Conservation (phyloP, 1,139 yeast species). For the Torulaspora globosa region DNA sequence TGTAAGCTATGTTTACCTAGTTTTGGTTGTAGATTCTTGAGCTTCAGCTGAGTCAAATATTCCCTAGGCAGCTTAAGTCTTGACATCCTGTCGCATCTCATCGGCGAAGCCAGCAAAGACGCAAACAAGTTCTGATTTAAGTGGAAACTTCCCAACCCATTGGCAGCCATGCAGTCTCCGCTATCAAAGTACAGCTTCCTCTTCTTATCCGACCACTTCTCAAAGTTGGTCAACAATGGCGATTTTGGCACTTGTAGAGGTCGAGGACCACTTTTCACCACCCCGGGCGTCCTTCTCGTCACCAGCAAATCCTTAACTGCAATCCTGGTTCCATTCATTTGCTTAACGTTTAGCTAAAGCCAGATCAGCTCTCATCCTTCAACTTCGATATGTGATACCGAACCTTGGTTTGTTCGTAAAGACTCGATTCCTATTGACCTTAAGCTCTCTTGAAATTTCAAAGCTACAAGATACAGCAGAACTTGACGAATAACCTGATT, state of each 20-base stretch:
- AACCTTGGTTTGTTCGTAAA: neutral
- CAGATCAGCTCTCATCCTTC: neutral
- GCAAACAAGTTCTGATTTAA: constrained; percentile 30
- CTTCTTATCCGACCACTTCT: constrained; percentile 34
- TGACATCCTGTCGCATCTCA: constrained; percentile 28
- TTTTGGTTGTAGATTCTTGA: constrained; percentile 1
- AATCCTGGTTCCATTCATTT: neutral
- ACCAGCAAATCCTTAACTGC: neutral
- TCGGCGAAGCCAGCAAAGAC: constrained; percentile 28
- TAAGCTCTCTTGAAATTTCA: neutral
- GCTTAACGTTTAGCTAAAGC: neutral
- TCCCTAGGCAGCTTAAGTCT: constrained; percentile 26
- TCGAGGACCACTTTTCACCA: neutral
- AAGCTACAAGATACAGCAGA: neutral
- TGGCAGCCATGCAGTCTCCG: constrained; percentile 1
- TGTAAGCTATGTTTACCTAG: constrained; percentile 3
- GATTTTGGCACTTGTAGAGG: constrained; percentile 7
- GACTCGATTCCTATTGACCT: neutral
- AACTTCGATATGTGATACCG: neutral
- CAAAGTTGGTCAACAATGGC: constrained; percentile 31
- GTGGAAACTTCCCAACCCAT: constrained; percentile 12
- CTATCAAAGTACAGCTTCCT: constrained; percentile 16
- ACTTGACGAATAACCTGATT: neutral
- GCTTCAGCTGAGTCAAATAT: constrained; percentile 26
- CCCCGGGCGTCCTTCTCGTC: constrained; percentile 1